Evolutionary conservation across 805 yeast species (phyloP), one percentile per base, ranked within the genome.

Genomic region (Allodekkera sacchari): DNA sequence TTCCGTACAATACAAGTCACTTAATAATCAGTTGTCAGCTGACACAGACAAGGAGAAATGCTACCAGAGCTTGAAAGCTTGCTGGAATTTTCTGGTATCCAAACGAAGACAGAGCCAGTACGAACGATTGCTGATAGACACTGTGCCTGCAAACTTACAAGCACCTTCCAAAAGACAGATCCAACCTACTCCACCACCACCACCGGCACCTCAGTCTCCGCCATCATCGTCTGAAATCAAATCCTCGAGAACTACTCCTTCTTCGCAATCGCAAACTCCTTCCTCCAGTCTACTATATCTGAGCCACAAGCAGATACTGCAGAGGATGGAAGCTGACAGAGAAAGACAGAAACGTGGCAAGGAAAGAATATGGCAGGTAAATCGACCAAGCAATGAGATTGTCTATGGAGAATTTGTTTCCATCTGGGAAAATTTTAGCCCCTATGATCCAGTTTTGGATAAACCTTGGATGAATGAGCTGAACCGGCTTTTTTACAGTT

Each of bases 261-360:
- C 25, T n/a, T 19, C 28, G 22, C 18, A 19, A 6, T n/a, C 30
- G 23, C 23, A 18, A 11, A 10, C 30, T 13, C 28, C 30, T 20
- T 21, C 27, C 13, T 8, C 22, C 18, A 34, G 29, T 23, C 21
- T 34, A 9, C 26, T 42, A 18, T 13, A 33, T 5, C 35, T 53
- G 5, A 25, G 51, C 2, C 53, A 51, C 13, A 50, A 74, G 28
- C 84, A 79, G 42, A 74, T 83, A 12, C 51, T 85, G 12, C 67
- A 73, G 22, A 62, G 97, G 37, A 85, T 89, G 78, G 96, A 89
- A 51, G 88, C 80, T 39, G 97, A 89, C 52, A 64, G 98, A 43
- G 98, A 89, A 52, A 64, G 95, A 27, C 87, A 84, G 48, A 89
- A 89, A 51, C 68, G 83, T 41, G 71, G 81, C 10, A 85, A 88